Conservation (phyloP, 176 grass and related monocot species). For the Carex cristatella region DNA sequence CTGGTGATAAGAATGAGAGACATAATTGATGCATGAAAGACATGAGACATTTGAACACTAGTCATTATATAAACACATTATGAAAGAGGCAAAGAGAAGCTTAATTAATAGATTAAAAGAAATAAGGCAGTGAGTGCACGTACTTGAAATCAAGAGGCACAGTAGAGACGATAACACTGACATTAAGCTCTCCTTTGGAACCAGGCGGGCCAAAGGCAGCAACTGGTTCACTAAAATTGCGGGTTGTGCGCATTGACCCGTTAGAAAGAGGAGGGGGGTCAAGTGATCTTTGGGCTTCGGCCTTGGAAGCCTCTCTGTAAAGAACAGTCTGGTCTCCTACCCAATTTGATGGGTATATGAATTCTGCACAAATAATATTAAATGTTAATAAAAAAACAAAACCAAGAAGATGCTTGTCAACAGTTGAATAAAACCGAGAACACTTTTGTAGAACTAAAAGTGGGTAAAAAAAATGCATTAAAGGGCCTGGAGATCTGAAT, state of each 20-base stretch:
- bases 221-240: constrained; percentile 49
- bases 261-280: constrained; percentile 49
- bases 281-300: constrained; percentile 67
- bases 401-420: not conserved
- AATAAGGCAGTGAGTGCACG: not conserved
- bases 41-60: too few relatives aligned
- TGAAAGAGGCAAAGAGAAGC: not conserved
- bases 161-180: constrained; percentile 74
- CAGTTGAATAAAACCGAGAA: not conserved
- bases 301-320: constrained; percentile 48
- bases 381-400: not conserved
- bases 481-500: not conserved
- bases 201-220: constrained; percentile 82
- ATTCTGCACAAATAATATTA: constrained; percentile 36
- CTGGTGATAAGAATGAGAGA: too few relatives aligned
- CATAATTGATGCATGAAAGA: too few relatives aligned
- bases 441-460: not conserved
- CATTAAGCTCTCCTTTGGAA: constrained; percentile 81
- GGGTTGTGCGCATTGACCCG: not conserved
- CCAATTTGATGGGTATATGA: constrained; percentile 91
- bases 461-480: not conserved
- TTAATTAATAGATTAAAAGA: not conserved
- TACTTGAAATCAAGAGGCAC: constrained; percentile 79
- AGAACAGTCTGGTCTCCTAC: constrained; percentile 86
- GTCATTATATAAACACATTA: not conserved